Base-by-base conservation (phyloP, 768 basidiomycete species). In the Chalciporus pseudorubinellus region DNA sequence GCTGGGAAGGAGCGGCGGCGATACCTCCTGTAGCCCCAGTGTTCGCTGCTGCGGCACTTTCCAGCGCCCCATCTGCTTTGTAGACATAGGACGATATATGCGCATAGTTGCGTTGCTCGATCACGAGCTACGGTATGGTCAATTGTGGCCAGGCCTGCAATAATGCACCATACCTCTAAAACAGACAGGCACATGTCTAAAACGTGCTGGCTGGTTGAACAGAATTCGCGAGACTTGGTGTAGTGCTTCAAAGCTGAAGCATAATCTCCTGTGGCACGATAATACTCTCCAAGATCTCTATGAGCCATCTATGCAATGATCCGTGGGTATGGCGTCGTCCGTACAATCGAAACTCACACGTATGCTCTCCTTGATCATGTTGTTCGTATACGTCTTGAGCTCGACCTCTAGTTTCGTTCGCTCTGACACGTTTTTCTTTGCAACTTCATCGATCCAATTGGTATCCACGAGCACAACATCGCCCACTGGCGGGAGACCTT, bases 281-380 rank as follows among this genome's bases (percentile, higher is more conserved):
- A 83, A 63, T 87, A 87, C 55, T 87, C 79, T 9, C 88, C 94
- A 33, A 97, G 76, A 60, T 98, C 95, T 50, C 94, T 79, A 69
- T 95, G 85, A 0, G 83, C 89, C 91, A 95, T 92, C 92, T 94
- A 65, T 31, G 26, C 39, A 33, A 48, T 29, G 24, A 29, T 16
- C n/a, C 40, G 10, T 41, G 51, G 33, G 12, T 29, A 10, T 9
- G 12, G 5, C 29, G 12, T 12, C 29, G 12, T 10, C 12, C 3
- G 12, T 29, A 29, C 4, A 9, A 12, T 29, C 12, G 29, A 29
- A 29, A 74, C 79, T 64, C 66, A 95, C 93, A 62, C 95, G 77
- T 60, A 97, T 95, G 77, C 91, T 94, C 78, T 98, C 95, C 71
- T 97, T 98, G 77, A 98, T 97, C 85, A 98, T 87, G 67, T 97